These are phyloP conservation scores for Aspergillus bertholletiae DNA, from an alignment of 495 filamentous ascomycete genomes.

Conservation along the genomic window DNA sequence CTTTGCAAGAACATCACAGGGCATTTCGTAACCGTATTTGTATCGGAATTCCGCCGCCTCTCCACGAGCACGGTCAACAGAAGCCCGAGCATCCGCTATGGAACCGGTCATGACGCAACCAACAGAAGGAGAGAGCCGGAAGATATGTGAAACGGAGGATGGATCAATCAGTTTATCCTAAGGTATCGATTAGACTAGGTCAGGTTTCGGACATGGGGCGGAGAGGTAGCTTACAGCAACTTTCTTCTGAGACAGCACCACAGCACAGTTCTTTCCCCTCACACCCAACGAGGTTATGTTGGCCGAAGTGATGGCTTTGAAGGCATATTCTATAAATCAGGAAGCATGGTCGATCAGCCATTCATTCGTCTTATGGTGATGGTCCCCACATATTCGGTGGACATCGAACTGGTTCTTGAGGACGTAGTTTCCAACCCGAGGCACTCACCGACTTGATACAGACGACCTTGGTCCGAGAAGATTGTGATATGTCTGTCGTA, in stretches of 20 bases:
- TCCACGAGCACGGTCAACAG: constrained; percentile 83
- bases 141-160: constrained; percentile 93
- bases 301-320: constrained; percentile 98
- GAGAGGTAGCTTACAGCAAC: constrained; percentile 74
- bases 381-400: neutral
- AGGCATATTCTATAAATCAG: constrained; percentile 83
- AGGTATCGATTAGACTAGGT: constrained; percentile 10
- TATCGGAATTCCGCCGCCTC: constrained; percentile 98
- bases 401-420: neutral
- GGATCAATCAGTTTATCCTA: constrained; percentile 99
- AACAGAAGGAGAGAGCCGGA: constrained; percentile 91
- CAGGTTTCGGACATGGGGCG: neutral
- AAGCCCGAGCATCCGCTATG: constrained; percentile 93
- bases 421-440: neutral
- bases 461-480: constrained; percentile 96
- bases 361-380: neutral
- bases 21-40: constrained; percentile 99
- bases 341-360: constrained; percentile 22
- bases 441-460: constrained; percentile 98
- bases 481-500: constrained; percentile 99
- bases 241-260: constrained; percentile 98
- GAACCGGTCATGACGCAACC: constrained; percentile 98
- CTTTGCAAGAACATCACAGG: constrained; percentile 93
- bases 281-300: constrained; percentile 98
- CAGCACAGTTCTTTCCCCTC: constrained; percentile 92